phyloP scores from a whole-genome alignment of 179 eudicot species.

The Kewa caespitosa region DNA sequence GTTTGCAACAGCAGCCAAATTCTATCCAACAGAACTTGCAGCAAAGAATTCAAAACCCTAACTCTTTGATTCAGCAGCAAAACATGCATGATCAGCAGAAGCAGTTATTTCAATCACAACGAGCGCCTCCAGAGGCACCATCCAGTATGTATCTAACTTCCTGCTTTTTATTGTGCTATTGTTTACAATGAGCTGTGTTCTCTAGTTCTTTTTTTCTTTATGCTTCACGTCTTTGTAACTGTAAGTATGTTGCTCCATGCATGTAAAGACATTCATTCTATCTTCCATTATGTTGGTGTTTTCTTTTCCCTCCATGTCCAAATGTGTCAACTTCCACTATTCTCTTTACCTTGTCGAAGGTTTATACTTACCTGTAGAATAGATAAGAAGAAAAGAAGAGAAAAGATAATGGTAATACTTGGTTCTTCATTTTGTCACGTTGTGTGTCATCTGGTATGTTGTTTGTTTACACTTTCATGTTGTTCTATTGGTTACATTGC shows the following conservation, averaged over 20 bases:
- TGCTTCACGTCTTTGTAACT: not conserved
- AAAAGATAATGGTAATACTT: not conserved
- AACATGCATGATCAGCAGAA: constrained; percentile 79
- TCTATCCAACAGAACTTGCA: constrained; percentile 71
- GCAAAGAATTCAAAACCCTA: constrained; percentile 74
- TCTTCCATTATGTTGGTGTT: not conserved
- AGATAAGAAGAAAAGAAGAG: not conserved
- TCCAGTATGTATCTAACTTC: constrained; percentile 52
- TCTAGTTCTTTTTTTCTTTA: not conserved
- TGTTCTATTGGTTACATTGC: not conserved
- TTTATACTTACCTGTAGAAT: not conserved
- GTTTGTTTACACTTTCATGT: not conserved
- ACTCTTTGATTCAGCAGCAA: constrained; percentile 70
- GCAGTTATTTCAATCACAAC: constrained; percentile 68
- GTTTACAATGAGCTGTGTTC: constrained; percentile 12
- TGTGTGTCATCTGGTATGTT: not conserved
- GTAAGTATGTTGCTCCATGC: not conserved
- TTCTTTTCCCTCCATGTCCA: not conserved
- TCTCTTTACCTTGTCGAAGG: not conserved
- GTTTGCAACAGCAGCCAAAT: constrained; percentile 71
- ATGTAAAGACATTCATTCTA: not conserved
- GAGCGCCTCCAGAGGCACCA: constrained; percentile 68
- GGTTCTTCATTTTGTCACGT: not conserved
- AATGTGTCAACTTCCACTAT: not conserved
- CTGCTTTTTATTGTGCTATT: not conserved